phyloP scores from a whole-genome alignment of 306 rosid species.

The Cucurbita maxima region DNA sequence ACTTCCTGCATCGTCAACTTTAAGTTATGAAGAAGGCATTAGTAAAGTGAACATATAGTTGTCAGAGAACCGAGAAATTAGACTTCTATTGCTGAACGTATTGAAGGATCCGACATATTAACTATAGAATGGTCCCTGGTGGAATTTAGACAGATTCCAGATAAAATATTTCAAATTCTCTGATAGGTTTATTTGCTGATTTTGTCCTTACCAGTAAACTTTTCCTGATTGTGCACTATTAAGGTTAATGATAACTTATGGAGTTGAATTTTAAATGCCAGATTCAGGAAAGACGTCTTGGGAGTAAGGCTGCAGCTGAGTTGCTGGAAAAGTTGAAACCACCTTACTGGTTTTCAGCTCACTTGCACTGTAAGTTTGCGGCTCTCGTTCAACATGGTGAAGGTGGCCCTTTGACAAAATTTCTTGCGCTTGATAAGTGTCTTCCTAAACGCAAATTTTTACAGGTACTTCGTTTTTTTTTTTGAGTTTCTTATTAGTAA shows the following conservation, averaged over 20 bases:
- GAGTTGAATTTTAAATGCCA: slow-evolving; percentile 14
- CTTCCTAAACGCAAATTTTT: slow-evolving; percentile 60
- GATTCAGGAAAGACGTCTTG: slow-evolving; percentile 69
- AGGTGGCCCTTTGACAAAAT: slow-evolving; percentile 68
- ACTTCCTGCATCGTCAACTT: background rate
- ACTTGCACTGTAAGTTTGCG: slow-evolving; percentile 86
- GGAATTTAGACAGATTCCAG: background rate
- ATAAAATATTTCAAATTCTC: background rate
- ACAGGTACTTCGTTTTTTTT: slow-evolving; percentile 45
- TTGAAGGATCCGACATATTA: background rate
- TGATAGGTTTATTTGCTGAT: background rate
- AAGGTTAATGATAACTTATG: background rate
- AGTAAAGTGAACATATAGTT: background rate
- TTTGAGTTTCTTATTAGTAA: background rate
- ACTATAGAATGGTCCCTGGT: background rate
- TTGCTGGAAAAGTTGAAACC: slow-evolving; percentile 80
- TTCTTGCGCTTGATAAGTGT: slow-evolving; percentile 95
- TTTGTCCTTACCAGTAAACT: background rate
- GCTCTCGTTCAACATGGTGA: slow-evolving; percentile 93
- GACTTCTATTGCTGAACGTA: background rate
- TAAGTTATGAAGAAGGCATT: background rate
- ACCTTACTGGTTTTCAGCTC: slow-evolving; percentile 87
- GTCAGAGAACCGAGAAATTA: background rate
- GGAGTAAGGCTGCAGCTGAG: slow-evolving; percentile 70
- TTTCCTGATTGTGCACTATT: background rate